Percentiles rank a stretch among this genome's conserved stretches.
Evolutionary conservation across 108 stramenopile genomes (phyloP).

Genomic region (Pseudonitzschia delicatissima): DNA sequence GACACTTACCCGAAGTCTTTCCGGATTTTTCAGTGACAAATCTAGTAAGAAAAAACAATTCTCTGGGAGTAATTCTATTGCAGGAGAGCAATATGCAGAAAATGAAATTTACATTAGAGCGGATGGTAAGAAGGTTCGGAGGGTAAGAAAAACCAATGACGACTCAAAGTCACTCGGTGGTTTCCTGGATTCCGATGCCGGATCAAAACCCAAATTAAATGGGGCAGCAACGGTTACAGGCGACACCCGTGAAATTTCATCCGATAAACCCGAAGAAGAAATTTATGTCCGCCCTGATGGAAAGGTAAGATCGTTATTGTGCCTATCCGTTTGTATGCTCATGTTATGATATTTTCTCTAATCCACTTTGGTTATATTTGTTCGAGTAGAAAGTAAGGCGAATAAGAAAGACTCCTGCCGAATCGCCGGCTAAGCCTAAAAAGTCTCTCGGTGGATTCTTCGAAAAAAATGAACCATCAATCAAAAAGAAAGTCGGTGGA

Average conservation of each 20-base stretch:
- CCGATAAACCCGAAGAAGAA: conserved; percentile 35
- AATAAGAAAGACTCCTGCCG: conserved; percentile 10
- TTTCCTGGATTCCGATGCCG: conserved; percentile 12
- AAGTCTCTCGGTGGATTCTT: conserved; percentile 33
- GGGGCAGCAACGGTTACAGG: conserved; percentile 37
- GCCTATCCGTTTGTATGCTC: not conserved
- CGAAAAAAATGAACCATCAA: conserved; percentile 8
- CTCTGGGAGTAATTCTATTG: conserved; percentile 44
- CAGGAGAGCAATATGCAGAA: conserved; percentile 30
- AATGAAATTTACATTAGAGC: conserved; percentile 50
- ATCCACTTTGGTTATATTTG: too few relatives aligned
- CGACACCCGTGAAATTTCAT: conserved; percentile 1
- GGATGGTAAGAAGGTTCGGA: conserved; percentile 50
- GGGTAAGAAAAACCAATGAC: conserved; percentile 20
- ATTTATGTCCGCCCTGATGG: conserved; percentile 51
- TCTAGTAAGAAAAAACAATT: conserved; percentile 14
- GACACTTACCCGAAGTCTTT: not conserved
- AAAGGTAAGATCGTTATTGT: conserved; percentile 28
- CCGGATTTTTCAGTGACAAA: conserved; percentile 24
- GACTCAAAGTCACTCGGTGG: not conserved
- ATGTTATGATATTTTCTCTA: too few relatives aligned
- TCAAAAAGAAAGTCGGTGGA: conserved; percentile 19
- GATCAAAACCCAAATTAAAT: conserved; percentile 14
- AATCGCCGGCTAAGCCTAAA: conserved; percentile 2
- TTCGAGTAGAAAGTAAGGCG: conserved; percentile 17